Evolutionary conservation across 2,329 filamentous ascomycete species (phyloP), one percentile per base, ranked within the genome.

Genomic region (Paecilomyces dactylethromorphus): DNA sequence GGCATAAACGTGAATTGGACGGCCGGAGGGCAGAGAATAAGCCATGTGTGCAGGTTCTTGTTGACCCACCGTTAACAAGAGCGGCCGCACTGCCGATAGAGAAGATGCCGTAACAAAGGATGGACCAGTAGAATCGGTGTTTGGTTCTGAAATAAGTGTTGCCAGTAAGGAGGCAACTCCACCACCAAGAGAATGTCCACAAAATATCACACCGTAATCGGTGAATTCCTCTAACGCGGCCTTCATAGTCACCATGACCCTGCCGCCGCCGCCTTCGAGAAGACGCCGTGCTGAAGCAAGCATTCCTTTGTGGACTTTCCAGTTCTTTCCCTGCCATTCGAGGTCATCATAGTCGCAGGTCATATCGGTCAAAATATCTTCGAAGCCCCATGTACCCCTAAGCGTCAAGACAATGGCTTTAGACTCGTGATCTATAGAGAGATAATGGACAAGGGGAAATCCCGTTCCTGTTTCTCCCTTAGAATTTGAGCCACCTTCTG

Each of bases 1-100:
- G 6, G 89, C 87, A 69, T 90, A 92, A 12, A 91, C 89, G 65
- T 92, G 89, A 21, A 92, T 88, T 2, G 87, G 86, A 0, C 89
- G 82, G 15, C 86, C 85, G 0, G 86, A 66, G 0, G 89, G 89
- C 0, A 92, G 79, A 18, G 78, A 81, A 32, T 85, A 73, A 29
- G 64, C 58, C 55, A 65, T 60, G 7, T 58, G 57, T 11, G 51
- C 59, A 57, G 62, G 59, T 62, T 59, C 66, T 56, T 68, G 65
- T 56, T 56, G 62, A 39, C 60, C 59, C 35, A 54, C 60, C 1
- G 74, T 67, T 8, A 80, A 64, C 13, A 78, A 74, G 6, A 76
- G 64, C 4, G 76, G 75, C 2, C 71, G 74, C 32, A 80, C 58
- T 11, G 65, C 59, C 54, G 69, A 58, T 57, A 71, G 59, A 61